These are phyloP conservation scores for Senna tora DNA, from an alignment of 306 rosid genomes.

Conservation along the genomic window DNA sequence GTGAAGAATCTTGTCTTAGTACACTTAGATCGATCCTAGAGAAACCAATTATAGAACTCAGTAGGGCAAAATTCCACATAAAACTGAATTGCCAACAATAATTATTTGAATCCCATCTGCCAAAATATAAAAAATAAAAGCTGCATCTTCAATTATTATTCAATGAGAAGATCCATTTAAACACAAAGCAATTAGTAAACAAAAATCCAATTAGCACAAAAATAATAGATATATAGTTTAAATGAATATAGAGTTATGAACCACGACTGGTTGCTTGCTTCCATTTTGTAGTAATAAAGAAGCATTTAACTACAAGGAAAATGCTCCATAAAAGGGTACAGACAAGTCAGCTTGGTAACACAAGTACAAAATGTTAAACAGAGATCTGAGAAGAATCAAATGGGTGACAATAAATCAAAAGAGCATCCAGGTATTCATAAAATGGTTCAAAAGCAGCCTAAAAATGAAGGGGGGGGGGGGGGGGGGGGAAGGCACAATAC, in stretches of 20 bases:
- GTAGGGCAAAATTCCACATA: constrained; percentile 13
- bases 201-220: constrained; percentile 29
- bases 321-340: constrained; percentile 4
- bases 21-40: constrained; percentile 75
- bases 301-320: not conserved
- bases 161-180: constrained; percentile 13
- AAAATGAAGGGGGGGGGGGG: too few species aligned
- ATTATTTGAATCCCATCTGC: not conserved
- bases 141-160: constrained; percentile 9
- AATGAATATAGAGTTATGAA: constrained; percentile 7
- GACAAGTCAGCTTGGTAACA: constrained; percentile 16
- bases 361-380: not conserved
- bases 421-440: not conserved
- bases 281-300: not conserved
- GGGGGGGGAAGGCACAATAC: too few species aligned
- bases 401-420: not conserved
- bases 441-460: not conserved
- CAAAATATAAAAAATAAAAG: not conserved
- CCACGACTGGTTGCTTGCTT: constrained; percentile 3
- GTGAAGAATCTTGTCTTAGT: constrained; percentile 59
- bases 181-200: not conserved
- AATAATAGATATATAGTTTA: constrained; percentile 3
- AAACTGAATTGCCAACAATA: constrained; percentile 19
- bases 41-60: constrained; percentile 33
- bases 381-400: constrained; percentile 1